Base-by-base conservation (phyloP, 208 protist genomes). In the Trypanosoma vivax region DNA sequence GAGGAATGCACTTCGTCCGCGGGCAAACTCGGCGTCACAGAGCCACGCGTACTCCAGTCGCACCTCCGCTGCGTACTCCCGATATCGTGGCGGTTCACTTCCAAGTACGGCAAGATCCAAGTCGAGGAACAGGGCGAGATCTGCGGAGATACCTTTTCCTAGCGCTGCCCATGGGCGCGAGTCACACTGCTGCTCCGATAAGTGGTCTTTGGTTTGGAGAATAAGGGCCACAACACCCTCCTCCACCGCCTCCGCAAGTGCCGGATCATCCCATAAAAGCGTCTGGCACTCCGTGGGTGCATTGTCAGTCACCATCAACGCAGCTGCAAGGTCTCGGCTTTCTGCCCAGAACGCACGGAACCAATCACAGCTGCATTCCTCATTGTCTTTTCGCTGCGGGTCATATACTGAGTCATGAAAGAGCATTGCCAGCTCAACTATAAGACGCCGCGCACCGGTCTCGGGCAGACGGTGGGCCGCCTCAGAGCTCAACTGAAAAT, bases 361-460 rank as follows among this genome's bases (percentile, higher is more conserved):
- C 25, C 73, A 61, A 0, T 40, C 60, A 18, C 59, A 77, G 39
- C 84, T 92, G 27, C 59, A 16, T 39, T 79, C 73, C 50, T 92
- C 84, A 63, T 92, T 92, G 60, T 88, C 80, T 24, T 41, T 24
- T 2, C 56, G 41, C 10, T 21, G 53, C 13, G 84, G 72, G 46
- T 85, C 70, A 60, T 92, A 92, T 21, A 92, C 70, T 7, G 59
- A 66, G 46, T 92, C 84, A 67, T 92, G 84, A 54, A 88, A 92
- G 4, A 92, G 56, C 31, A 88, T 61, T 5, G 80, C 65, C n/a
- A 92, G 52, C 4, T 80, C 66, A 23, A 91, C 21, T 37, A 70
- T 59, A 28, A 82, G 65, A 19, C 37, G 49, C 18, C 40, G 37
- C 9, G 47, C 6, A 10, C 47, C 56, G 7, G 10, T 30, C 5